Evolutionary conservation across 441 rosid genomes (phyloP).

Genomic region (Aquilaria agallochum): DNA sequence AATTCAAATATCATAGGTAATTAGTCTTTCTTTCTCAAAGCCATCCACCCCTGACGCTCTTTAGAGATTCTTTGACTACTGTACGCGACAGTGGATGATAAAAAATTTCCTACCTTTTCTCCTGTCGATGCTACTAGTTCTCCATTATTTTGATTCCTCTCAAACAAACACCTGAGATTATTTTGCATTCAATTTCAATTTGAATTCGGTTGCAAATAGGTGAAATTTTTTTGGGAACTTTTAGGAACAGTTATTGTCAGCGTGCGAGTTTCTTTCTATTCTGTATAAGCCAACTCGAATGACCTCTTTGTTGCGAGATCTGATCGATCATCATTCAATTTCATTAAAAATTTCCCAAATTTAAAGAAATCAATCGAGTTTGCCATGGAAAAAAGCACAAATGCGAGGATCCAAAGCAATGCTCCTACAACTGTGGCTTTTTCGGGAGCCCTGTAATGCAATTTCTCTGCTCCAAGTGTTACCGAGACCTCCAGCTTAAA

Average conservation of each 20-base stretch:
- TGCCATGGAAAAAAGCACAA: constrained; percentile 80
- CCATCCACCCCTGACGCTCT: too few relatives aligned
- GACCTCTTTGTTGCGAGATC: neutral
- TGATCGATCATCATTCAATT: neutral
- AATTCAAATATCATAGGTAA: too few relatives aligned
- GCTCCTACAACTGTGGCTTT: constrained; percentile 80
- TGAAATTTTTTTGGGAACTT: neutral
- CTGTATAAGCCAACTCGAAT: neutral
- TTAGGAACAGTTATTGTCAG: neutral
- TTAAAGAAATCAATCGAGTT: neutral
- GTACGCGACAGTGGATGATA: too few relatives aligned
- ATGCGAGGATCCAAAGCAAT: constrained; percentile 59
- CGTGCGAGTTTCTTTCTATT: too few relatives aligned
- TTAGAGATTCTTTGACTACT: too few relatives aligned
- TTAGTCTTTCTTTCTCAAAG: too few relatives aligned
- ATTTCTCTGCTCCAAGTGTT: constrained; percentile 77
- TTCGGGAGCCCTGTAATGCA: constrained; percentile 70
- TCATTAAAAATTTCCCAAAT: neutral
- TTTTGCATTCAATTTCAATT: too few relatives aligned
- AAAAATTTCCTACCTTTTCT: too few relatives aligned
- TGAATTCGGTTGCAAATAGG: neutral
- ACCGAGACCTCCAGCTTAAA: constrained; percentile 52
- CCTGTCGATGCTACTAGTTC: too few relatives aligned
- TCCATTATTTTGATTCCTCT: too few relatives aligned
- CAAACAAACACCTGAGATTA: too few relatives aligned